Evolutionary conservation across 1,284 basidiomycete species (phyloP).

Genomic region (Hemileccinum hortonii): DNA sequence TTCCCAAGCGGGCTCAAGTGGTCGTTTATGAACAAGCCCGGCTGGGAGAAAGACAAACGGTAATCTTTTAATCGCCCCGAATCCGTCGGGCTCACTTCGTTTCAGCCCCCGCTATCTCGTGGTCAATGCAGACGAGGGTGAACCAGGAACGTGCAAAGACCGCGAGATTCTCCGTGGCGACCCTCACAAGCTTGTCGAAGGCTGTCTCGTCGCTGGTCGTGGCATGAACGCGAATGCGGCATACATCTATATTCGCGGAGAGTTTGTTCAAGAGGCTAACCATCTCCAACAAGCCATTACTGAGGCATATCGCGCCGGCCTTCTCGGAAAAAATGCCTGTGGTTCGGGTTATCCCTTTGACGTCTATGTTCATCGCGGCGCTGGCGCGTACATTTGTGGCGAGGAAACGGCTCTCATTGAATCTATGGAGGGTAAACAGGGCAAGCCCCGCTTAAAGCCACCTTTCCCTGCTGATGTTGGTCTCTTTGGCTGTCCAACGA

Average conservation of each 20-base stretch:
- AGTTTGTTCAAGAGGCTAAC: conserved; percentile 94
- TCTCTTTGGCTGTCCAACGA: conserved; percentile 94
- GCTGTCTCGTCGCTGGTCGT: conserved; percentile 96
- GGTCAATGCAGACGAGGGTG: conserved; percentile 98
- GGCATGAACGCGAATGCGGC: conserved; percentile 97
- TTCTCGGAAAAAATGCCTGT: conserved; percentile 92
- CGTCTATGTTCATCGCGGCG: conserved; percentile 95
- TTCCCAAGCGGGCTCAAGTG: conserved; percentile 98
- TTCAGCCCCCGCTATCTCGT: conserved; percentile 89
- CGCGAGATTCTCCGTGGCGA: conserved; percentile 97
- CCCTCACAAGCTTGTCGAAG: conserved; percentile 97
- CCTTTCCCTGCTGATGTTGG: conserved; percentile 99
- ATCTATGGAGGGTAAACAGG: conserved; percentile 96
- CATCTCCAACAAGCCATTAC: conserved; percentile 94
- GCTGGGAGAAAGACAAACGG: conserved; percentile 94
- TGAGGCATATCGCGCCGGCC: conserved; percentile 91
- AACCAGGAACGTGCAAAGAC: conserved; percentile 99
- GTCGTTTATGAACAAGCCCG: conserved; percentile 99
- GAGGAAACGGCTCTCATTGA: conserved; percentile 99
- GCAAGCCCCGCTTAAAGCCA: conserved; percentile 97
- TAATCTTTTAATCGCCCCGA: conserved; percentile 31
- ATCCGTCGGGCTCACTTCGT: conserved; percentile 2
- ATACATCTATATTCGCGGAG: conserved; percentile 99
- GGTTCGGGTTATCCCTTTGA: conserved; percentile 93
- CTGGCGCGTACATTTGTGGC: conserved; percentile 98